Percentiles rank a stretch among this genome's conserved stretches.
These are phyloP conservation scores for Monascus purpureus DNA, from an alignment of 495 filamentous ascomycete genomes.

Conservation along the genomic window DNA sequence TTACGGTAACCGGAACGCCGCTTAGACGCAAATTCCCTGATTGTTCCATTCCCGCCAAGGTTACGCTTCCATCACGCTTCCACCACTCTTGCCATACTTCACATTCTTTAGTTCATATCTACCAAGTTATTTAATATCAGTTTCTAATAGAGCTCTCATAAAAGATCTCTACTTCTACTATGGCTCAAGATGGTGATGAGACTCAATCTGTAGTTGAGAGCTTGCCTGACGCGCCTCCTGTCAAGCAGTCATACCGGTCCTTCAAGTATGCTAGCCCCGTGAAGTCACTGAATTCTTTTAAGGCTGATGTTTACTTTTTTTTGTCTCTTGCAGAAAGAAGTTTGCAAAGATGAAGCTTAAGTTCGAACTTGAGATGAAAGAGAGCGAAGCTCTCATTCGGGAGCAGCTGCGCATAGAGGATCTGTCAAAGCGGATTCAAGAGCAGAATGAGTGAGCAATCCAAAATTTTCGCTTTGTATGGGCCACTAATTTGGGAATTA, in stretches of 20 bases:
- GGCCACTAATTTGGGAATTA: constrained; percentile 8
- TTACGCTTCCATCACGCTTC: no score
- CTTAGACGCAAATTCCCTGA: background rate
- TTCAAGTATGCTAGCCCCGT: constrained; percentile 21
- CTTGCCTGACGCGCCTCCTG: constrained; percentile 22
- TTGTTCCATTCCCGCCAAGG: no score
- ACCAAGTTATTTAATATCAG: no score
- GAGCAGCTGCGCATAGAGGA: constrained; percentile 65
- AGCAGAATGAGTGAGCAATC: constrained; percentile 65
- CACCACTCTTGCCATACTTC: background rate
- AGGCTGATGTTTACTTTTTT: no score
- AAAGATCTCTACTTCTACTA: constrained; percentile 4
- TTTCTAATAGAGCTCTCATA: background rate
- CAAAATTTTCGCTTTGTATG: background rate
- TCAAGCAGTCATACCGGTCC: constrained; percentile 26
- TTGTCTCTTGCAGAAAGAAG: constrained; percentile 66
- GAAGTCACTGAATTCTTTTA: no score
- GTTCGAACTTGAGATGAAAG: constrained; percentile 72
- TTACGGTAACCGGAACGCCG: constrained; percentile 10
- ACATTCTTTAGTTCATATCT: background rate
- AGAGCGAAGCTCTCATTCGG: constrained; percentile 61
- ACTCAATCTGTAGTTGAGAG: constrained; percentile 13
- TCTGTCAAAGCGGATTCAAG: constrained; percentile 62
- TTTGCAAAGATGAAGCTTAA: constrained; percentile 81
- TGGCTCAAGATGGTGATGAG: constrained; percentile 19